These are phyloP conservation scores for Zymoseptoria tritici DNA, from an alignment of 2,329 filamentous ascomycete species.

Conservation along the genomic window DNA sequence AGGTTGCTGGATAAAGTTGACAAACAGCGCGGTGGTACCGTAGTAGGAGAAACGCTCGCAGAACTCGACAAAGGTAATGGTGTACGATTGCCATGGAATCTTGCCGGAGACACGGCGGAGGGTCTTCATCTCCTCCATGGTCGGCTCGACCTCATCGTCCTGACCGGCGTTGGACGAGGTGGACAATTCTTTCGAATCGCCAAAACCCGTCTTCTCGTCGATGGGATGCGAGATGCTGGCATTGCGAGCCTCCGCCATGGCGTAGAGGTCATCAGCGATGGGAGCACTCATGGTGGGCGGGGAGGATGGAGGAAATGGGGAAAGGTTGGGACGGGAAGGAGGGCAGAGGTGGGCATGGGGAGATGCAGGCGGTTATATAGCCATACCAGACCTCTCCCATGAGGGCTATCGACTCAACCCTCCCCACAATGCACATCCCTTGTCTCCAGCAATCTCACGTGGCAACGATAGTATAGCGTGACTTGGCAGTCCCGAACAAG, in stretches of 20 bases:
- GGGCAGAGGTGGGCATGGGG: not conserved
- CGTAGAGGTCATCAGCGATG: constrained; percentile 15
- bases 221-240: constrained; percentile 11
- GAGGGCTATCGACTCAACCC: not conserved
- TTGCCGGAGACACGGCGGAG: constrained; percentile 40
- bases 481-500: not conserved
- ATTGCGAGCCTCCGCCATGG: constrained; percentile 20
- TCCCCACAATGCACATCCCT: not conserved
- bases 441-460: not conserved
- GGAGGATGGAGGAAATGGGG: not conserved
- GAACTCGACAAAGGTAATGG: constrained; percentile 43
- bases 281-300: constrained; percentile 10
- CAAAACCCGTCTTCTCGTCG: constrained; percentile 11
- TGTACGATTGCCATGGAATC: constrained; percentile 40
- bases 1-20: constrained; percentile 40
- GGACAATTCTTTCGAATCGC: constrained; percentile 10
- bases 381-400: not conserved
- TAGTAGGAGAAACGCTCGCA: constrained; percentile 43
- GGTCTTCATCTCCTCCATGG: constrained; percentile 37
- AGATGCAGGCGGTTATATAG: not conserved
- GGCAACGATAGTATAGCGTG: not conserved
- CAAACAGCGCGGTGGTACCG: constrained; percentile 39
- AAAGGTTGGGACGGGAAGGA: not conserved
- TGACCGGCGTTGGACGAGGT: constrained; percentile 7
- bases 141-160: constrained; percentile 31